A percentile compares a stretch with the other conserved stretches of the same genome.
These are phyloP conservation scores for Teratosphaeriaceae sp. DNA, from an alignment of 2,329 filamentous ascomycete species.

Conservation along the genomic window DNA sequence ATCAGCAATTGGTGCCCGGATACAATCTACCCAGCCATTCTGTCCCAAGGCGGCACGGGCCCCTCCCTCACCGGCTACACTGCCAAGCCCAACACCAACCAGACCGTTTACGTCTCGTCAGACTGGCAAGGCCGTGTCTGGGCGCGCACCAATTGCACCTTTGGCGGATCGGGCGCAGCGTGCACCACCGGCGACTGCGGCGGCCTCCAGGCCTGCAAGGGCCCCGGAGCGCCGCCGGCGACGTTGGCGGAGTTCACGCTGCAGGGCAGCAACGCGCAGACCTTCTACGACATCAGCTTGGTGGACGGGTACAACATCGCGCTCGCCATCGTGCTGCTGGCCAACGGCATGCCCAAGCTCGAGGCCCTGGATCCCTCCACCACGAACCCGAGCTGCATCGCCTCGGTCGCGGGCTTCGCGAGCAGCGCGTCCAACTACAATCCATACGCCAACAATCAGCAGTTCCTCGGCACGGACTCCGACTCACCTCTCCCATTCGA, in stretches of 20 bases:
- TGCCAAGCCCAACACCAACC: slow-evolving; percentile 52
- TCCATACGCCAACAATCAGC: slow-evolving; percentile 47
- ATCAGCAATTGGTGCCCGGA: slow-evolving; percentile 67
- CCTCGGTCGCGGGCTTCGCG: slow-evolving; percentile 55
- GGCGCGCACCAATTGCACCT: slow-evolving; percentile 78
- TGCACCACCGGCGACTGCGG: slow-evolving; percentile 74
- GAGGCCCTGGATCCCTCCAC: slow-evolving; percentile 64
- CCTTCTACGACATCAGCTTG: slow-evolving; percentile 78
- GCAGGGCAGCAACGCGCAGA: slow-evolving; percentile 59
- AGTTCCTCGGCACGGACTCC: slow-evolving; percentile 54
- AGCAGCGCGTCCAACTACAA: slow-evolving; percentile 33
- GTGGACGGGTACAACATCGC: slow-evolving; percentile 82
- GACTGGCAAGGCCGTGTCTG: slow-evolving; percentile 79
- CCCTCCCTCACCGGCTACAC: slow-evolving; percentile 61
- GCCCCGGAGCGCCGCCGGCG: slow-evolving; percentile 58
- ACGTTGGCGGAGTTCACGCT: slow-evolving; percentile 79
- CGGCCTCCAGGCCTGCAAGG: slow-evolving; percentile 59
- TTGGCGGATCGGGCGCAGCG: slow-evolving; percentile 54
- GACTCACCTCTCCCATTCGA: slow-evolving; percentile 65
- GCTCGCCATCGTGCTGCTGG: slow-evolving; percentile 49
- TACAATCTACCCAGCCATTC: slow-evolving; percentile 69
- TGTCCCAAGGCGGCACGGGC: slow-evolving; percentile 63
- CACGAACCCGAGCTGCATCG: slow-evolving; percentile 71
- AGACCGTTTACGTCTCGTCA: slow-evolving; percentile 57
- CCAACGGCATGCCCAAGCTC: slow-evolving; percentile 54